These are phyloP conservation scores for Capsella bursapastoris DNA, from an alignment of 345 rosid genomes.

Conservation along the genomic window DNA sequence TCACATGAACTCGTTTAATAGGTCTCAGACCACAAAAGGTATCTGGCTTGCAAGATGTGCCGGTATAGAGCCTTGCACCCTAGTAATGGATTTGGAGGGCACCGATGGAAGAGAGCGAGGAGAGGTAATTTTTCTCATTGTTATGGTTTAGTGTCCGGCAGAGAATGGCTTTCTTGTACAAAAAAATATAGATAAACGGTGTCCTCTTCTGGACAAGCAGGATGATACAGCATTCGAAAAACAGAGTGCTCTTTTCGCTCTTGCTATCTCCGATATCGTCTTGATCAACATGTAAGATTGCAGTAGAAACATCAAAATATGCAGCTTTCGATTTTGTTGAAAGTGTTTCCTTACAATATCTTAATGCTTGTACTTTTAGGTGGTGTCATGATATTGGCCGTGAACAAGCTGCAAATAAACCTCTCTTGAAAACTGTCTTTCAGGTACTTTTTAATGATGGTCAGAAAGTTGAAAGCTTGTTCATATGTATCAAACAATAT, in stretches of 20 bases:
- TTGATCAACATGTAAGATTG: constrained; percentile 88
- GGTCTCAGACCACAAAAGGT: constrained; percentile 98
- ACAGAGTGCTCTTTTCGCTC: constrained; percentile 97
- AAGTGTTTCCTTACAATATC: constrained; percentile 2
- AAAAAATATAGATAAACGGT: neutral
- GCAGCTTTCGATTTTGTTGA: neutral
- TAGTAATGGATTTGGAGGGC: constrained; percentile 98
- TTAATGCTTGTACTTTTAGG: constrained; percentile 50
- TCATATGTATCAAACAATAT: constrained; percentile 8
- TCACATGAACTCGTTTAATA: constrained; percentile 38
- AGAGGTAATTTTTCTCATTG: constrained; percentile 57
- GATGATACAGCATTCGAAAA: constrained; percentile 99
- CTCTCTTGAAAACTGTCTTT: constrained; percentile 92
- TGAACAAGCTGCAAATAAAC: constrained; percentile 99
- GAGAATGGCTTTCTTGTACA: neutral
- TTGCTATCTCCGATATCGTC: constrained; percentile 93
- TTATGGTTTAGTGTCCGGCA: neutral
- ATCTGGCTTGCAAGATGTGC: constrained; percentile 89
- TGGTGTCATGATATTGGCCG: constrained; percentile 99
- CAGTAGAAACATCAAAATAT: constrained; percentile 1
- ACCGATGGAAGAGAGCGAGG: constrained; percentile 98
- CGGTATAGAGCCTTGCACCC: constrained; percentile 88
- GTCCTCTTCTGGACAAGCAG: constrained; percentile 43
- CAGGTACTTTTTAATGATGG: constrained; percentile 58
- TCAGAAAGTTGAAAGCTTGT: constrained; percentile 13